These are phyloP conservation scores for Ceratocystiopsis sp. DNA, from an alignment of 2,329 filamentous ascomycete genomes.

Conservation along the genomic window DNA sequence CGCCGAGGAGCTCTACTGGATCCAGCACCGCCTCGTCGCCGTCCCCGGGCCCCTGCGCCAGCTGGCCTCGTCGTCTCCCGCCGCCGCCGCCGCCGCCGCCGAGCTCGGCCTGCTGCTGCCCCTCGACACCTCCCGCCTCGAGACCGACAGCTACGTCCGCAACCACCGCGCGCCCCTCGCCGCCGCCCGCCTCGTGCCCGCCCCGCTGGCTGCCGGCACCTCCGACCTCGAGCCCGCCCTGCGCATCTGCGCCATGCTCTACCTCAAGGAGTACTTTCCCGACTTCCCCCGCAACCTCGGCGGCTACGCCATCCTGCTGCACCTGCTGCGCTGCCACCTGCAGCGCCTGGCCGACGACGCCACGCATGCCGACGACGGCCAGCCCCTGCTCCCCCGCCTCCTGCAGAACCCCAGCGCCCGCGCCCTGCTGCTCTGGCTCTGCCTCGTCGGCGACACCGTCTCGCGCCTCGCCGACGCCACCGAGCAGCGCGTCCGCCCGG, in stretches of 20 bases:
- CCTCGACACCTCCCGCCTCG: slow-evolving; percentile 7
- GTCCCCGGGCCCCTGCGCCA: slow-evolving; percentile 14
- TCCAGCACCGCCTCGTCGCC: slow-evolving; percentile 14
- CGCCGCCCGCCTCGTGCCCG: slow-evolving; percentile 6
- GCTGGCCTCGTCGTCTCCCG: not conserved
- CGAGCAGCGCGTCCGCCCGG: slow-evolving; percentile 8
- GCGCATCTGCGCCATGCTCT: slow-evolving; percentile 15
- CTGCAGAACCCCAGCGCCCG: slow-evolving; percentile 2
- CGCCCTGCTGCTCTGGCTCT: slow-evolving; percentile 14
- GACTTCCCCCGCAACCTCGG: slow-evolving; percentile 17
- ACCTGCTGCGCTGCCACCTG: slow-evolving; percentile 13
- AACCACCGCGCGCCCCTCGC: slow-evolving; percentile 12
- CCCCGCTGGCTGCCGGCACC: not conserved
- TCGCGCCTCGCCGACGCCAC: slow-evolving; percentile 13
- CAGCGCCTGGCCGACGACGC: slow-evolving; percentile 1
- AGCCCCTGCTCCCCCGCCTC: not conserved
- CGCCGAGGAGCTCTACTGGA: slow-evolving; percentile 16
- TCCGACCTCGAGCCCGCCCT: slow-evolving; percentile 14
- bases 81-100: not conserved
- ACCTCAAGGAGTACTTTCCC: slow-evolving; percentile 17
- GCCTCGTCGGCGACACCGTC: slow-evolving; percentile 14
- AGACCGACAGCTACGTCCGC: slow-evolving; percentile 10
- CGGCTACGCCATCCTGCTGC: slow-evolving; percentile 15
- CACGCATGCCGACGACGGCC: not conserved
- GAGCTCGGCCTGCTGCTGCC: slow-evolving; percentile 3